A percentile compares a stretch with the other conserved stretches of the same genome.
phyloP scores from a whole-genome alignment of 2,329 filamentous ascomycete species.

The Trichoderma harzianum region DNA sequence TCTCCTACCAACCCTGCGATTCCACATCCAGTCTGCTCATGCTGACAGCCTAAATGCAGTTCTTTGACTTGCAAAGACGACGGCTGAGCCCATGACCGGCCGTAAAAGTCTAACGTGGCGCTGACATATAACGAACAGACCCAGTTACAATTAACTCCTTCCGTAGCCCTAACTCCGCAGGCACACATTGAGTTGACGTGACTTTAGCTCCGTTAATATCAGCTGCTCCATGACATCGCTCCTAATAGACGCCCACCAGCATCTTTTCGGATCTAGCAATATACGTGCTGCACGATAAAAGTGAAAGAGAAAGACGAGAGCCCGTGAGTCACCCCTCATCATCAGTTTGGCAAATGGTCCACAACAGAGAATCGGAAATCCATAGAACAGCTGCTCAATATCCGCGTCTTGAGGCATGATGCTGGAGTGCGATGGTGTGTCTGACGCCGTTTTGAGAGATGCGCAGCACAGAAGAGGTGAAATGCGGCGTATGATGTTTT shows the following conservation, averaged over 20 bases:
- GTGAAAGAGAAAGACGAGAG: background rate
- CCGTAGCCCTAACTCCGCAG: background rate
- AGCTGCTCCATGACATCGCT: background rate
- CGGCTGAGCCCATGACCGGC: background rate
- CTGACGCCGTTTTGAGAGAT: background rate
- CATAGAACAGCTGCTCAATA: background rate
- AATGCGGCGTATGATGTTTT: background rate
- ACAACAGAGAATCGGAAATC: background rate
- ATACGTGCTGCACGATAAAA: background rate
- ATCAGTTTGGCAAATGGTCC: background rate
- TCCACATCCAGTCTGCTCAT: background rate
- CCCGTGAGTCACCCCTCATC: background rate
- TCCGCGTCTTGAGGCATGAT: background rate
- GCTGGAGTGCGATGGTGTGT: background rate
- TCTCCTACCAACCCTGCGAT: background rate
- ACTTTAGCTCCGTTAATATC: background rate
- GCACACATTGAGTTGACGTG: background rate
- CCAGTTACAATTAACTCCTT: no score
- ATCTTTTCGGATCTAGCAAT: background rate
- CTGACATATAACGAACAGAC: background rate
- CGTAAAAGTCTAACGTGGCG: background rate
- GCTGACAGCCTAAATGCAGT: background rate
- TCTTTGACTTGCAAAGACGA: background rate
- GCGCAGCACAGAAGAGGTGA: background rate
- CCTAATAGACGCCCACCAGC: background rate